phyloP scores from a whole-genome alignment of 768 basidiomycete species.

The Mycena maculata region DNA sequence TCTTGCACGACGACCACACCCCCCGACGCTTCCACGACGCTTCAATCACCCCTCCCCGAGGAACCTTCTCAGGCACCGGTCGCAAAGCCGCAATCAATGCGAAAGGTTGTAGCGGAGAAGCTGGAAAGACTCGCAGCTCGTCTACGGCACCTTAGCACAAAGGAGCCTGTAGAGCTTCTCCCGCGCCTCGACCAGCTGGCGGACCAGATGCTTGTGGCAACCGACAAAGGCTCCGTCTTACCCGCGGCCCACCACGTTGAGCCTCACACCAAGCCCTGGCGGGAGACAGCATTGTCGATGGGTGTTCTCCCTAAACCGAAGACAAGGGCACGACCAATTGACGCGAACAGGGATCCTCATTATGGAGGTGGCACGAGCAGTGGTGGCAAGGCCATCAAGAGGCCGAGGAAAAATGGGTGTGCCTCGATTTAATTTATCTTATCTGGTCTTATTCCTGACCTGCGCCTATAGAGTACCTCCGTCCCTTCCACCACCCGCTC shows the following conservation, averaged over 20 bases:
- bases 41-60: neutral
- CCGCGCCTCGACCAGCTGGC: neutral
- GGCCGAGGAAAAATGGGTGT: no score
- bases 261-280: neutral
- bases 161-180: neutral
- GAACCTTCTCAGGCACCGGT: neutral
- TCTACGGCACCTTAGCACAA: neutral
- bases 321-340: neutral
- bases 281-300: neutral
- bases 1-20: neutral
- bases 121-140: neutral
- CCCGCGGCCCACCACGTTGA: neutral
- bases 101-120: neutral
- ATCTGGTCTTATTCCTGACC: no score
- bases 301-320: neutral
- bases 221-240: neutral
- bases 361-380: neutral
- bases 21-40: neutral
- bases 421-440: no score
- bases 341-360: neutral
- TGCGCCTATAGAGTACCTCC: no score
- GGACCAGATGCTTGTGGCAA: neutral
- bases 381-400: neutral
- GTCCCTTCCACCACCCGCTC: no score
- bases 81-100: neutral